Base-by-base conservation (phyloP, 257 asterid genomes). In the Paraleonurus japonicus region DNA sequence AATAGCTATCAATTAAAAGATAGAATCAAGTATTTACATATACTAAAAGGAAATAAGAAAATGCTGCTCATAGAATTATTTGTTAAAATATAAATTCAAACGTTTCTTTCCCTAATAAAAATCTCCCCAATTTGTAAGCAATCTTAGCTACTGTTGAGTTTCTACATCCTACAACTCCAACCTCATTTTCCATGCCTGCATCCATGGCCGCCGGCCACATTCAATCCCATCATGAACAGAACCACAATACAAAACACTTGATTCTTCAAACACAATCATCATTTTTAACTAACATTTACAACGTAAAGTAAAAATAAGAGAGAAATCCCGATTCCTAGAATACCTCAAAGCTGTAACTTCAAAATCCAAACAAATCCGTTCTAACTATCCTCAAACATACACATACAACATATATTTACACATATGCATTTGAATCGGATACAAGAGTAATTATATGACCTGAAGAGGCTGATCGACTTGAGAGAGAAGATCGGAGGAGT, bases 381-480 rank as follows among this genome's bases (percentile, higher is more conserved):
- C 16, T 16, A 65, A 16, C 61, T 39, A 32, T 20, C 24, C 47
- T 7, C 55, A 7, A 27, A 26, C 35, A 12, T 16, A 39, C 6
- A 20, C 50, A 47, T 7, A 28, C 1, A 41, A 4, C 1, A 10
- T 69, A 5, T 4, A 59, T 10, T 2, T 15, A 55, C 24, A 17
- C 28, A 15, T 17, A 7, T 27, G 2, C n/a, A 35, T 19, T 19
- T 43, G 24, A 35, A 67, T 6, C 61, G 26, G 26, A 28, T 22
- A n/a, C 9, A 62, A 27, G 4, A 9, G 71, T 17, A 33, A 23
- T 0, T 3, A 41, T 20, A 39, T 22, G 13, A 94, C 99, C 99
- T 91, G 98, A 61, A 95, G 94, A 64, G 98, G 99, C 76, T 95
- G 99, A 69, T 92, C 98, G 70, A 90, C 85, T 87, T 95, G 98